Base-by-base conservation (phyloP, 208 protist species). In the Trypanosoma mega region DNA sequence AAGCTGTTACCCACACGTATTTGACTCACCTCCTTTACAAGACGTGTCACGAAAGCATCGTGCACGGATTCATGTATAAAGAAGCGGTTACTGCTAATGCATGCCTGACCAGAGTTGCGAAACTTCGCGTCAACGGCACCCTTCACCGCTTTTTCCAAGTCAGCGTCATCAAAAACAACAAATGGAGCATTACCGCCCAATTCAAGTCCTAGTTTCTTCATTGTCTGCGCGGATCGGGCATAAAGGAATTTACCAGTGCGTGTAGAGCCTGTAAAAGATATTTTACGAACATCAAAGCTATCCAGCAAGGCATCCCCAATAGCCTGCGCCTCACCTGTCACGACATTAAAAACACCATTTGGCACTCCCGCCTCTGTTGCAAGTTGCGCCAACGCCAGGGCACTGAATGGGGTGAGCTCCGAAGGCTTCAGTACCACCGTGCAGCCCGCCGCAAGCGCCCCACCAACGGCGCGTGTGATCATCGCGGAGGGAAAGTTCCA, bases 401-500 rank as follows among this genome's bases (percentile, higher is more conserved):
- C 80, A 7, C 75, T 86, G 55, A 93, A 88, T 9, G 87, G 88
- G 16, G 94, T 93, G 30, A 82, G 63, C 48, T 86, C 70, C 27
- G 88, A 83, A n/a, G 92, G 89, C 61, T 97, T 97, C 37, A 96
- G 60, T 26, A 96, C 89, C 24, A 94, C 81, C 2, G 85, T 81
- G 77, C 88, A 96, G 12, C 94, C 94, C 3, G 91, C 92, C 18
- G 92, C 92, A 26, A 97, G 76, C n/a, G 94, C 94, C 3, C 76
- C 87, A 29, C 78, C 82, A 8, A 86, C 80, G 7, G 85, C 77
- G 9, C 82, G 83, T 8, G 78, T 82, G 43, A 93, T 83, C 80
- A 96, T 93, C 33, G 83, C 71, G 11, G 92, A 77, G 2, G 94
- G 94, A 49, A 95, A 97, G 76, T 98, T 98, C 87, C 88, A 98